Conservation (phyloP, 2,329 filamentous ascomycete genomes). For the Harringtonia aguacate region DNA sequence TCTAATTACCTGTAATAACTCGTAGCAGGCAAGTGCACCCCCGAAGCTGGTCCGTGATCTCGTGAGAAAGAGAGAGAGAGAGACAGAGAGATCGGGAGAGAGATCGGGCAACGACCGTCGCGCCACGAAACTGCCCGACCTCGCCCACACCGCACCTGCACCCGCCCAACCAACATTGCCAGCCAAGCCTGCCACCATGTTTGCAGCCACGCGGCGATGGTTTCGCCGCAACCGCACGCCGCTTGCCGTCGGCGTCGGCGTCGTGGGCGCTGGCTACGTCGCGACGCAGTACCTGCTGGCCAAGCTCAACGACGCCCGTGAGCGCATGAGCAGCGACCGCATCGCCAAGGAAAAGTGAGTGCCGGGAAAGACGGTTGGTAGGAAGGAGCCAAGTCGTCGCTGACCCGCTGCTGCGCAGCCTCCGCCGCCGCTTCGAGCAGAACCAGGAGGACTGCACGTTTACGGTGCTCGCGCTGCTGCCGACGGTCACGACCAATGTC, state of each 20-base stretch:
- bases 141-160: no score
- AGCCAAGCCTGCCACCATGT: constrained; percentile 30
- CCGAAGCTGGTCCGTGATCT: no score
- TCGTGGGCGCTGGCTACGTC: constrained; percentile 83
- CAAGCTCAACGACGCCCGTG: constrained; percentile 86
- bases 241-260: constrained; percentile 76
- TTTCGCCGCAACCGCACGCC: constrained; percentile 83
- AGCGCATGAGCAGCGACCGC: constrained; percentile 92
- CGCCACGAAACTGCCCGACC: no score
- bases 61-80: no score
- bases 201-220: constrained; percentile 74
- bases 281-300: constrained; percentile 85
- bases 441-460: constrained; percentile 99
- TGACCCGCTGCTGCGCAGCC: constrained; percentile 37
- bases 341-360: constrained; percentile 92
- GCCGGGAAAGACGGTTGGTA: no score
- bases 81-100: no score
- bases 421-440: constrained; percentile 92
- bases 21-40: no score
- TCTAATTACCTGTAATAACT: no score
- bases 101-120: no score
- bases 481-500: constrained; percentile 83
- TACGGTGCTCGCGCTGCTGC: constrained; percentile 89
- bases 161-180: no score
- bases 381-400: not conserved